phyloP scores from a whole-genome alignment of 768 basidiomycete genomes.

The Agaricus blazei region DNA sequence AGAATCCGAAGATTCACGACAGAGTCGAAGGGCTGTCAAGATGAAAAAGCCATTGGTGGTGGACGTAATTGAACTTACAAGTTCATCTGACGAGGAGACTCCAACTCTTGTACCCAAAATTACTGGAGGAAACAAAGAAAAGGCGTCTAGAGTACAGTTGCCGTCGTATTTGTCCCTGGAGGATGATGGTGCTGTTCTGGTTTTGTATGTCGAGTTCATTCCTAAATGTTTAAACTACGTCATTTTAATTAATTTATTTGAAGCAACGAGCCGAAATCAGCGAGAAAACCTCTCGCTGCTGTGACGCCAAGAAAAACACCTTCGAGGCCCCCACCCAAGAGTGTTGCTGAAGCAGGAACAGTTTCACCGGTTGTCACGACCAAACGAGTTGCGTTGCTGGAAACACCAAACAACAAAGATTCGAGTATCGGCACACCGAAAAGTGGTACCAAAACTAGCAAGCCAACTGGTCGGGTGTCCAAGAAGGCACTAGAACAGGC shows the following conservation, averaged over 20 bases:
- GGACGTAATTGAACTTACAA: conserved; percentile 1
- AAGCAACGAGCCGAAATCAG: conserved; percentile 45
- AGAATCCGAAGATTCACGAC: conserved; percentile 20
- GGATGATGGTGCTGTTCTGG: conserved; percentile 26
- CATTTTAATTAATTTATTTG: neutral
- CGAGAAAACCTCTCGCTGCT: conserved; percentile 38
- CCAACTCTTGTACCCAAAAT: neutral
- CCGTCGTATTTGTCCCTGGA: neutral
- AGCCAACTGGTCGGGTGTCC: conserved; percentile 18
- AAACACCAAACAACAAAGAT: neutral
- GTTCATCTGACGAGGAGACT: conserved; percentile 1
- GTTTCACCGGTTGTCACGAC: neutral
- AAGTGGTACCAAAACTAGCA: neutral
- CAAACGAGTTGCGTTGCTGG: neutral
- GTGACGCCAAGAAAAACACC: neutral
- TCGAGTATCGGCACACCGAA: neutral
- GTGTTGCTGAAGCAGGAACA: conserved; percentile 11
- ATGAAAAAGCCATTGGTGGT: conserved; percentile 18
- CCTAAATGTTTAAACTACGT: neutral
- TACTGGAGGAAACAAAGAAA: neutral
- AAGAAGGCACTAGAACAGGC: conserved; percentile 39
- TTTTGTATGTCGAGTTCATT: conserved; percentile 21
- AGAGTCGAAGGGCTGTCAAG: conserved; percentile 18
- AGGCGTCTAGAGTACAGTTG: neutral
- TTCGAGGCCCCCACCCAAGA: neutral